Evolutionary conservation across 306 rosid species (phyloP).

Genomic region (Quercus parvula): DNA sequence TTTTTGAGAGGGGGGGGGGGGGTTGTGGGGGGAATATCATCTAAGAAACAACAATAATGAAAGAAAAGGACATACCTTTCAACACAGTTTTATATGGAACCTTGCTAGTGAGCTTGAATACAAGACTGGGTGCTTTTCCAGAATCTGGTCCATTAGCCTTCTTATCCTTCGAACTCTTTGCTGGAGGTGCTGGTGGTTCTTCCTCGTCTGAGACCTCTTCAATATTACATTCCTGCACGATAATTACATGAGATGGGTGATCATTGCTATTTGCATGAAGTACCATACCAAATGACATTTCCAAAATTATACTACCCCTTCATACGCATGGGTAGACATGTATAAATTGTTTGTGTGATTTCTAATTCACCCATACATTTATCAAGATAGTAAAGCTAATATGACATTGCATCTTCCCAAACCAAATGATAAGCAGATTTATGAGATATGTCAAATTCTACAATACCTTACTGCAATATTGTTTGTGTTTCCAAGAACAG

Average conservation of each 20-base stretch:
- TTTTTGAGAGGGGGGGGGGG: neutral
- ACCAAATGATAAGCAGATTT: neutral
- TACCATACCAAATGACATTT: neutral
- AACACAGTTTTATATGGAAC: constrained; percentile 91
- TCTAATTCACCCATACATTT: neutral
- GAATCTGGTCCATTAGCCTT: constrained; percentile 78
- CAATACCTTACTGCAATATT: neutral
- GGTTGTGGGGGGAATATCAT: neutral
- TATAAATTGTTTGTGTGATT: neutral
- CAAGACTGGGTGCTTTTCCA: constrained; percentile 63
- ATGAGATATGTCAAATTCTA: neutral
- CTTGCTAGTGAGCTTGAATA: constrained; percentile 81
- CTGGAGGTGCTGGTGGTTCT: constrained; percentile 56
- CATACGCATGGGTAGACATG: neutral
- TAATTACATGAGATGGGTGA: constrained; percentile 14
- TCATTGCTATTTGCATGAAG: neutral
- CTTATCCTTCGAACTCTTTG: constrained; percentile 88
- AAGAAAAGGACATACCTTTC: constrained; percentile 52
- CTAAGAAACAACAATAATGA: constrained; percentile 4
- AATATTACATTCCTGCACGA: constrained; percentile 71
- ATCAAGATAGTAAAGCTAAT: neutral
- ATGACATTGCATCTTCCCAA: neutral
- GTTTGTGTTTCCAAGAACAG: neutral
- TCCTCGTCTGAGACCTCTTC: constrained; percentile 83
- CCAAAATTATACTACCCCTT: neutral